Evolutionary conservation across 108 stramenopile species (phyloP).

Genomic region (Conticribra guillardii): DNA sequence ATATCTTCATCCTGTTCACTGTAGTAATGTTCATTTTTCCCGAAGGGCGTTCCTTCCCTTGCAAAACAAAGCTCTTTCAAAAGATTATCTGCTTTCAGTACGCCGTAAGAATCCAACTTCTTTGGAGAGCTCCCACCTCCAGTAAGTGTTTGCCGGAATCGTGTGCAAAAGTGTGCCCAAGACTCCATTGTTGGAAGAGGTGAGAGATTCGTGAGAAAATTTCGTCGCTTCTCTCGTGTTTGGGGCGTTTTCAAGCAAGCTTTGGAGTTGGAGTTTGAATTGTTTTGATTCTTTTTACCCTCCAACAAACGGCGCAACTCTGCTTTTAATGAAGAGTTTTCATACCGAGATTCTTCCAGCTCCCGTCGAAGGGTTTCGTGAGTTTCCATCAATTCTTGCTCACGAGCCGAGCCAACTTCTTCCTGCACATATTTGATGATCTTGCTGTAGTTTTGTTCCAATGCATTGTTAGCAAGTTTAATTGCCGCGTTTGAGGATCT

Average conservation of each 20-base stretch:
- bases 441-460: neutral
- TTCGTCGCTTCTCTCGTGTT: neutral
- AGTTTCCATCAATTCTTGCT: neutral
- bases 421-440: slow-evolving; percentile 20
- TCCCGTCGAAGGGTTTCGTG: slow-evolving; percentile 1
- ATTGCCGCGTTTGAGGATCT: neutral
- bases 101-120: neutral
- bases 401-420: slow-evolving; percentile 2
- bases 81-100: neutral
- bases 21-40: neutral
- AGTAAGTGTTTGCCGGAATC: neutral
- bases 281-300: neutral
- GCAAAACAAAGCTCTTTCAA: slow-evolving; percentile 18
- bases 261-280: neutral
- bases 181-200: slow-evolving; percentile 17
- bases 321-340: slow-evolving; percentile 7
- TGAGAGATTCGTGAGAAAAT: neutral
- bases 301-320: neutral
- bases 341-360: slow-evolving; percentile 7
- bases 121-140: neutral
- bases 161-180: slow-evolving; percentile 3
- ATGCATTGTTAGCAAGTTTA: neutral
- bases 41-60: slow-evolving; percentile 8
- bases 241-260: neutral
- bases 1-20: slow-evolving; percentile 1